These are phyloP conservation scores for Chrysanthemum seticuspe DNA, from an alignment of 129 eudicot species.

Conservation along the genomic window DNA sequence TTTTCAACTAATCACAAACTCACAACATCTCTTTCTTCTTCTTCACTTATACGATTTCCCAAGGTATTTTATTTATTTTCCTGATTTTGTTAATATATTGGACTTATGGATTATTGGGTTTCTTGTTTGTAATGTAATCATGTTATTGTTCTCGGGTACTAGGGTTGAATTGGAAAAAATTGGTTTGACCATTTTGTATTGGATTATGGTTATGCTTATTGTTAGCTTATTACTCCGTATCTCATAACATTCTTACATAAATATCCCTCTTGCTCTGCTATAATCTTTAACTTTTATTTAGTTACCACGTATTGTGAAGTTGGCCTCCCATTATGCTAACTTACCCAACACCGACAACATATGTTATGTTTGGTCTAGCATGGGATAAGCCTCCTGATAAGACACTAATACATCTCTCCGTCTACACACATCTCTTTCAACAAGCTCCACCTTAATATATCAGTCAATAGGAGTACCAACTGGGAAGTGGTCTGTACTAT, in stretches of 20 bases:
- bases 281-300: background rate
- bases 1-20: conserved; percentile 28
- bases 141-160: too few relatives aligned
- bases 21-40: conserved; percentile 16
- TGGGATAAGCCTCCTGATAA: background rate
- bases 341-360: background rate
- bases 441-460: background rate
- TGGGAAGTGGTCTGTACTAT: background rate
- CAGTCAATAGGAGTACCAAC: background rate
- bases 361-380: background rate
- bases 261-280: background rate
- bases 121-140: background rate
- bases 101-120: background rate
- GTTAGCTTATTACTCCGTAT: background rate
- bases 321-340: background rate
- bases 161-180: background rate
- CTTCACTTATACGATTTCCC: conserved; percentile 32
- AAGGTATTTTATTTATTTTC: conserved; percentile 31
- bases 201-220: background rate
- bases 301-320: too few relatives aligned
- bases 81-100: background rate
- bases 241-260: background rate
- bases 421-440: background rate
- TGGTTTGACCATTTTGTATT: background rate
- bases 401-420: background rate